Base-by-base conservation (phyloP, 2,329 filamentous ascomycete species). In the Capronia americana region DNA sequence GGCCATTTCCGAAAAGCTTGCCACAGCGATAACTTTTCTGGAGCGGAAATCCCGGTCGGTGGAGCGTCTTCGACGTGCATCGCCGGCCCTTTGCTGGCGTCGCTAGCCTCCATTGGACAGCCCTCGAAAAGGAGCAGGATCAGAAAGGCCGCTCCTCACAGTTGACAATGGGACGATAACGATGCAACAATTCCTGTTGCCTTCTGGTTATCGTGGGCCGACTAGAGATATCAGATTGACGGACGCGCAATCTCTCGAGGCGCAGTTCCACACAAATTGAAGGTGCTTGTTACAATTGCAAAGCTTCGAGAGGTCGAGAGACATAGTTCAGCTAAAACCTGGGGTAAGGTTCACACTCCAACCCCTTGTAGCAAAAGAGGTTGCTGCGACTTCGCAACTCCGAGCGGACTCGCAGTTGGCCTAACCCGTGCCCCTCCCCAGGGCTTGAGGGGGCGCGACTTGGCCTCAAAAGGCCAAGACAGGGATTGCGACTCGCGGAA, bases 1-100 rank as follows among this genome's bases (percentile, higher is more conserved):
- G 68, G 69, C 48, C 64, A 71, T 63, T 50, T 63, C 46, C 60
- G 61, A 23, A 67, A 14, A 17, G 69, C 62, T 46, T 60, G 12
- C 54, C 38, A 34, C 14, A 71, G 51, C 14, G 48, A 51, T 51
- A 51, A 51, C 48, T 51, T 51, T 51, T 23, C 20, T 51, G 20
- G 24, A 51, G 14, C 48, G 20, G 48, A 20, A 51, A 24, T 28
- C 48, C 48, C 20, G 24, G 20, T 28, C 24, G 48, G 48, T 17
- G 48, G 48, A 24, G 48, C 48, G 5, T 51, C 48, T 51, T 51
- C 48, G 48, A 51, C 20, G 48, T 51, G 48, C 20, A 51, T 51
- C n/a, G 20, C 48, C 20, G 48, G 48, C 4, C 1, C 20, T 51
- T 51, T 51, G 48, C 10, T 26, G 20, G 24, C 23, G 20, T 51